Conservation (phyloP, 2,329 filamentous ascomycete genomes). For the Monosporascus sp. region DNA sequence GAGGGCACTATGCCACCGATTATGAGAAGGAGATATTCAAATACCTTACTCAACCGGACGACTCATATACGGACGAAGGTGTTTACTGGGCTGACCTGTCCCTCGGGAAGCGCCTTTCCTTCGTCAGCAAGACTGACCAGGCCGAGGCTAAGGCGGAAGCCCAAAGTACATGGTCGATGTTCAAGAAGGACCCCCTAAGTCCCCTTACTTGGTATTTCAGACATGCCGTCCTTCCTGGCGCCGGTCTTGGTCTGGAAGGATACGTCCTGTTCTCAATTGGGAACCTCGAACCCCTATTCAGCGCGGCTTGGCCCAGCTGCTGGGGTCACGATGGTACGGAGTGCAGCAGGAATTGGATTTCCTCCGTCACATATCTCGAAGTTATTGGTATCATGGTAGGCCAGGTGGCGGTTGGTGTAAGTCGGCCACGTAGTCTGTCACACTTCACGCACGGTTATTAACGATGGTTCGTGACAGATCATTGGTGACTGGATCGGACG, state of each 20-base stretch:
- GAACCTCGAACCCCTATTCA: conserved; percentile 79
- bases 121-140: conserved; percentile 69
- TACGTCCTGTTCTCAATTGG: conserved; percentile 97
- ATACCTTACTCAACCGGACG: conserved; percentile 78
- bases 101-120: conserved; percentile 61
- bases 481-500: conserved; percentile 75
- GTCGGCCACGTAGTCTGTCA: conserved; percentile 11
- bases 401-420: conserved; percentile 79
- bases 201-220: conserved; percentile 82
- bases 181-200: conserved; percentile 79
- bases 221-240: conserved; percentile 88
- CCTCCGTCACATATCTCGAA: conserved; percentile 84
- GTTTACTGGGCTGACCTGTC: conserved; percentile 91
- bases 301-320: conserved; percentile 68
- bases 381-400: conserved; percentile 93
- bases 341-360: conserved; percentile 76
- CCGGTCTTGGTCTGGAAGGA: conserved; percentile 86
- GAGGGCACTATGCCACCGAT: conserved; percentile 35
- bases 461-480: conserved; percentile 28
- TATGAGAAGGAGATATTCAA: conserved; percentile 62
- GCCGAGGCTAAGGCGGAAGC: conserved; percentile 66
- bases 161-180: conserved; percentile 64
- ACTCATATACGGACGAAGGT: conserved; percentile 77
- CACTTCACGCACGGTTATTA: conserved; percentile 5
- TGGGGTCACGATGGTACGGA: conserved; percentile 59